These are phyloP conservation scores for Podospora fimiseda DNA, from an alignment of 495 filamentous ascomycete species.

Conservation along the genomic window DNA sequence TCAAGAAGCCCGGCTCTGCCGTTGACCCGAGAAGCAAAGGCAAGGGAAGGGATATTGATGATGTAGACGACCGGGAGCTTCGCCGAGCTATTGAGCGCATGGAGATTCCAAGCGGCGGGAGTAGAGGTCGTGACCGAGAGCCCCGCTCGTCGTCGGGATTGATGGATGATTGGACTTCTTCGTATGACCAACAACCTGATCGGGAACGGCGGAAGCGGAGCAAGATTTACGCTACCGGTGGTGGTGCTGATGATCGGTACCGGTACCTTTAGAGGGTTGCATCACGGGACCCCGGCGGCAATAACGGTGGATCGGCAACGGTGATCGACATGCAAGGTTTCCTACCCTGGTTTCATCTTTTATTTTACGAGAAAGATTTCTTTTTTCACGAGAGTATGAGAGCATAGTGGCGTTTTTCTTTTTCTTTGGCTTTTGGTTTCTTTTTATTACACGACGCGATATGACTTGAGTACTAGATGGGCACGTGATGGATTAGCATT, in stretches of 20 bases:
- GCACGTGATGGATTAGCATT: too few relatives aligned
- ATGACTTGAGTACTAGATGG: too few relatives aligned
- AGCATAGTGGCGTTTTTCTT: not conserved
- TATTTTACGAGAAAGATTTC: not conserved
- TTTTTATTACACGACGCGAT: not conserved
- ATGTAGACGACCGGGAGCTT: slow-evolving; percentile 19
- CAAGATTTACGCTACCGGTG: not conserved
- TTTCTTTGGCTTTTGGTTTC: not conserved
- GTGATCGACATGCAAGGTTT: not conserved
- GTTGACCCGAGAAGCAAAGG: slow-evolving; percentile 2
- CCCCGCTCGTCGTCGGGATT: not conserved
- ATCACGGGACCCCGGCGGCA: not conserved
- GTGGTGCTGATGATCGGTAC: slow-evolving; percentile 1
- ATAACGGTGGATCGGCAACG: too few relatives aligned
- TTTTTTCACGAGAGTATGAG: not conserved
- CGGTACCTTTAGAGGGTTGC: not conserved
- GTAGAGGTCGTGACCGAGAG: slow-evolving; percentile 8
- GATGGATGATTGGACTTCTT: not conserved
- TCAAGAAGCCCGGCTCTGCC: slow-evolving; percentile 20
- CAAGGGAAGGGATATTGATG: slow-evolving; percentile 11
- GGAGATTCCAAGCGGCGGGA: slow-evolving; percentile 9
- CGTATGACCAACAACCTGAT: not conserved
- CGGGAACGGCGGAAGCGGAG: not conserved
- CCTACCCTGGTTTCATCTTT: not conserved
- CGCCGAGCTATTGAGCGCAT: slow-evolving; percentile 22